Percentiles rank a stretch among this genome's conserved stretches.
Evolutionary conservation across 78 protist species (phyloP).

Genomic region (Emiliania huxleyi): DNA sequence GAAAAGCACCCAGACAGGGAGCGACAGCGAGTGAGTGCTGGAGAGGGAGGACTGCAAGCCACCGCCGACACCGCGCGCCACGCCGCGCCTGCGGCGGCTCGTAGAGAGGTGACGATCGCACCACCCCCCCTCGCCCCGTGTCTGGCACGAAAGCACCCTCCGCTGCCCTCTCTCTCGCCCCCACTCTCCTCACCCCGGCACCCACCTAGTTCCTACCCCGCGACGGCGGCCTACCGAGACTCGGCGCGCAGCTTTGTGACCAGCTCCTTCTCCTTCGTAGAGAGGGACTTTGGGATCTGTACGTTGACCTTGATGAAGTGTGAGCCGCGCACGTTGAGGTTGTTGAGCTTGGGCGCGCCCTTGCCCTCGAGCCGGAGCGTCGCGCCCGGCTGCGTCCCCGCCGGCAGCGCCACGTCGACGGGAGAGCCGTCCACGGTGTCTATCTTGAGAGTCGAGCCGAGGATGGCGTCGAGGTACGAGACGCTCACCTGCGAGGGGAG

Average conservation of each 20-base stretch:
- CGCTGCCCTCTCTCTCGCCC: too few species aligned
- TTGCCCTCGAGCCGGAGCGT: neutral
- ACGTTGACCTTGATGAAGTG: slow-evolving; percentile 39
- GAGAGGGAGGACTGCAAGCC: too few species aligned
- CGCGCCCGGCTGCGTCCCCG: slow-evolving; percentile 52
- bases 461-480: slow-evolving; percentile 38
- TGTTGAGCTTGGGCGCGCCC: slow-evolving; percentile 36
- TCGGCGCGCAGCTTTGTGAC: neutral
- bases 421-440: slow-evolving; percentile 31
- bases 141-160: too few species aligned
- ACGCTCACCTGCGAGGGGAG: neutral
- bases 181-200: too few species aligned
- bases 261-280: neutral
- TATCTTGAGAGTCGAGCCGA: slow-evolving; percentile 29
- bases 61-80: too few species aligned
- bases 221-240: too few species aligned
- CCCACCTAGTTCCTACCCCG: too few species aligned
- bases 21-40: too few species aligned
- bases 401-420: neutral
- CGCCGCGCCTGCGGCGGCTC: too few species aligned
- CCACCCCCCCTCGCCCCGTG: too few species aligned
- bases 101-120: too few species aligned
- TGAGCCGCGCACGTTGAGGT: neutral
- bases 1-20: too few species aligned
- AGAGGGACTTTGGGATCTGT: slow-evolving; percentile 23